These are phyloP conservation scores for Coemansia sp. DNA, from an alignment of 192 early-diverging fungal species.

Conservation along the genomic window DNA sequence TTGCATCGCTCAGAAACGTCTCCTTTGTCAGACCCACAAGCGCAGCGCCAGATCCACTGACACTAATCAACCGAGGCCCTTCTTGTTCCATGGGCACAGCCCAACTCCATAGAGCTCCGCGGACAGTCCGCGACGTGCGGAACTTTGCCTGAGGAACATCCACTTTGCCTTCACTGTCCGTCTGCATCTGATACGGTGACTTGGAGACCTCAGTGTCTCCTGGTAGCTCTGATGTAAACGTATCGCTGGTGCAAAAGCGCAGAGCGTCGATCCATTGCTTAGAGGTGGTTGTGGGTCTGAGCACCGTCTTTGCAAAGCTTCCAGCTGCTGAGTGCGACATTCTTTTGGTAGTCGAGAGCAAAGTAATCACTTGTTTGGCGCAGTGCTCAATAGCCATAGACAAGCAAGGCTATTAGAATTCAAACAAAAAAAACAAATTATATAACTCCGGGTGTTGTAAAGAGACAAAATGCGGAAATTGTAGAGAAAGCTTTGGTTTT, in stretches of 20 bases:
- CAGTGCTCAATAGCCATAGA: background rate
- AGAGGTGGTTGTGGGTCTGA: conserved; percentile 11
- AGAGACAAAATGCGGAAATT: no score
- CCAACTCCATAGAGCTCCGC: conserved; percentile 40
- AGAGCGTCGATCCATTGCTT: background rate
- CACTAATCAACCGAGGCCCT: conserved; percentile 23
- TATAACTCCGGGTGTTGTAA: no score
- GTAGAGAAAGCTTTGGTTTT: no score
- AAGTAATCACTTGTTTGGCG: background rate
- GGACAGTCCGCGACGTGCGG: conserved; percentile 25
- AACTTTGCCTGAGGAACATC: conserved; percentile 9
- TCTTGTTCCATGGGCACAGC: conserved; percentile 19
- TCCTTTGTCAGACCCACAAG: conserved; percentile 20
- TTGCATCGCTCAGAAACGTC: conserved; percentile 13
- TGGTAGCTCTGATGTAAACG: conserved; percentile 21
- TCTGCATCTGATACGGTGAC: conserved; percentile 15
- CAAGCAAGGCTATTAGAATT: background rate
- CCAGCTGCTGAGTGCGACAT: background rate
- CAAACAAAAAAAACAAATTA: no score
- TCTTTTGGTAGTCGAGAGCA: background rate
- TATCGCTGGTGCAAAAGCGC: conserved; percentile 9
- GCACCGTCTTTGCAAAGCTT: conserved; percentile 9
- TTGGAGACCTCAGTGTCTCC: conserved; percentile 17
- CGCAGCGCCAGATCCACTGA: conserved; percentile 18
- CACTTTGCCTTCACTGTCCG: background rate